Conservation (phyloP, 768 basidiomycete species). For the Boletus pseudopeckii region DNA sequence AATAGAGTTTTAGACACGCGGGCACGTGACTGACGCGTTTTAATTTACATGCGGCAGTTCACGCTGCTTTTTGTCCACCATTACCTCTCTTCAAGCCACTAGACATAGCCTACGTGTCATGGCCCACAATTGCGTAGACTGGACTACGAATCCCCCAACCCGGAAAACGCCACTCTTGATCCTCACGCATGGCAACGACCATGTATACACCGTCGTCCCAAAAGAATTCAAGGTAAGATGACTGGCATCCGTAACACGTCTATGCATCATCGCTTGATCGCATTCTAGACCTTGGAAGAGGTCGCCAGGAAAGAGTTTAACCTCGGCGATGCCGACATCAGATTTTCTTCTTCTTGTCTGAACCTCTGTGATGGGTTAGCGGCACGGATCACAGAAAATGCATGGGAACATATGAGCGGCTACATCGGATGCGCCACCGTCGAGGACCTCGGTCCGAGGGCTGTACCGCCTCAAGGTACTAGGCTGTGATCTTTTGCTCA, state of each 20-base stretch:
- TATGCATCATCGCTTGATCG: not conserved
- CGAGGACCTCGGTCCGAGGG: not conserved
- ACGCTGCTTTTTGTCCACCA: not conserved
- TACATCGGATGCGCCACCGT: conserved; percentile 27
- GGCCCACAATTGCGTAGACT: conserved; percentile 28
- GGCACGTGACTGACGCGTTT: conserved; percentile 14
- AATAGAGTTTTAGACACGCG: too few species aligned
- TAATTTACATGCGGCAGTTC: not conserved
- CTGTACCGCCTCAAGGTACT: conserved; percentile 2
- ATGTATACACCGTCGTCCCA: conserved; percentile 20
- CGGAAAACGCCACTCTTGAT: conserved; percentile 21
- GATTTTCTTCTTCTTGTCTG: conserved; percentile 17
- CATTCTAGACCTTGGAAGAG: conserved; percentile 13
- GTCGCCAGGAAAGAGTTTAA: conserved; percentile 19
- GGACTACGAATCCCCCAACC: conserved; percentile 16
- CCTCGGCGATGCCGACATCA: conserved; percentile 15
- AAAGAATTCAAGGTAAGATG: conserved; percentile 12
- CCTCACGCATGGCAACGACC: conserved; percentile 13
- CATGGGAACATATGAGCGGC: conserved; percentile 17
- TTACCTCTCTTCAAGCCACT: not conserved
- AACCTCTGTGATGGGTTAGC: conserved; percentile 19
- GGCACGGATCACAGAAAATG: conserved; percentile 21
- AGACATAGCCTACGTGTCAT: conserved; percentile 1
- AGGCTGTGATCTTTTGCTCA: not conserved
- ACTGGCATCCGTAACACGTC: not conserved